Conservation (phyloP, 2,329 filamentous ascomycete genomes). For the Lasiodiplodia sp. region DNA sequence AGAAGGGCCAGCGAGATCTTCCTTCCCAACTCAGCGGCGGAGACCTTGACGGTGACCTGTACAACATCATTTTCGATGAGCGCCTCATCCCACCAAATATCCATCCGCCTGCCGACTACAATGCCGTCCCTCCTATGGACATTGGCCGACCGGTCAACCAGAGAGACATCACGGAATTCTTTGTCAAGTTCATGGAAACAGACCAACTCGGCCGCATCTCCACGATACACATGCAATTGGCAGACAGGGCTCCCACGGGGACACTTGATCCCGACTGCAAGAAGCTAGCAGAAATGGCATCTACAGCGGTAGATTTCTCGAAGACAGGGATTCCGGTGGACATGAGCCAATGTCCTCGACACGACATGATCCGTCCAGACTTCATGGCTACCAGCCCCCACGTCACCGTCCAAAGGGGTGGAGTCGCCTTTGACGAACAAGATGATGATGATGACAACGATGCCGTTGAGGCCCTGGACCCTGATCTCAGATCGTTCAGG, state of each 20-base stretch:
- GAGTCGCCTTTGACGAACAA: constrained; percentile 33
- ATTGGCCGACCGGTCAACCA: constrained; percentile 67
- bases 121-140: constrained; percentile 61
- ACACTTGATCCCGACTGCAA: constrained; percentile 46
- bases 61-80: constrained; percentile 78
- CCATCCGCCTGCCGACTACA: constrained; percentile 73
- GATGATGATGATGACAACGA: constrained; percentile 45
- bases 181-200: constrained; percentile 63
- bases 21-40: constrained; percentile 82
- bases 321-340: constrained; percentile 65
- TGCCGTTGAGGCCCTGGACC: constrained; percentile 37
- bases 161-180: constrained; percentile 79
- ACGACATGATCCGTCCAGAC: constrained; percentile 52
- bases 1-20: constrained; percentile 73
- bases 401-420: constrained; percentile 47
- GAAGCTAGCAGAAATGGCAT: constrained; percentile 49
- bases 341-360: constrained; percentile 35
- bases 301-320: constrained; percentile 48
- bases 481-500: constrained; percentile 44
- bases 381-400: constrained; percentile 62
- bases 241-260: constrained; percentile 45
- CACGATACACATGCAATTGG: constrained; percentile 51
- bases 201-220: constrained; percentile 53
- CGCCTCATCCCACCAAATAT: constrained; percentile 54
- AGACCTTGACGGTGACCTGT: constrained; percentile 84